These are phyloP conservation scores for Hansenula lynferdii DNA, from an alignment of 1,139 yeast genomes.

Conservation along the genomic window DNA sequence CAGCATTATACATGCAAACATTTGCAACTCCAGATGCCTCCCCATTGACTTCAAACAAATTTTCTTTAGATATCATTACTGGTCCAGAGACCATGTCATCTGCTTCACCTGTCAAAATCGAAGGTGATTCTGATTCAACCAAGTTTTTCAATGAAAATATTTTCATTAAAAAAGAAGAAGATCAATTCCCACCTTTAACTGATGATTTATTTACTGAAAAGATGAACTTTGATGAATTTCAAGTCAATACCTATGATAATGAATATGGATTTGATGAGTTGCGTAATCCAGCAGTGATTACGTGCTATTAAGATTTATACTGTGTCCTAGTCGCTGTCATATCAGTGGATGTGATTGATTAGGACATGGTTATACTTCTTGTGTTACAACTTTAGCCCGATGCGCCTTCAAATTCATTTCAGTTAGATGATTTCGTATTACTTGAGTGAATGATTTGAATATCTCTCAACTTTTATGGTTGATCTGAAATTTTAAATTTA, in stretches of 20 bases:
- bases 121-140: not conserved
- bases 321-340: constrained; percentile 6
- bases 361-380: constrained; percentile 11
- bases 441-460: constrained; percentile 13
- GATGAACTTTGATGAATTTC: constrained; percentile 14
- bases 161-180: constrained; percentile 13
- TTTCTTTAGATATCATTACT: constrained; percentile 19
- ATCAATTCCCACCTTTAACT: constrained; percentile 1
- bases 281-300: constrained; percentile 40
- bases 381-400: constrained; percentile 19
- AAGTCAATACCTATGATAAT: constrained; percentile 17
- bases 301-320: constrained; percentile 10
- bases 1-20: constrained; percentile 5
- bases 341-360: constrained; percentile 8
- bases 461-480: not conserved
- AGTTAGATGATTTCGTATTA: constrained; percentile 24
- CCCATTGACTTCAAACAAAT: constrained; percentile 15
- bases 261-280: constrained; percentile 31
- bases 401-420: constrained; percentile 26
- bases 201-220: constrained; percentile 6
- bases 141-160: constrained; percentile 1
- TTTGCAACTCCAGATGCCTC: constrained; percentile 8
- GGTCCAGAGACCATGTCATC: constrained; percentile 4
- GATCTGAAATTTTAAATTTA: too few species aligned
- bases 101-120: not conserved